Evolutionary conservation across 2,329 filamentous ascomycete species (phyloP).

Genomic region (Fusarium verticillioides): DNA sequence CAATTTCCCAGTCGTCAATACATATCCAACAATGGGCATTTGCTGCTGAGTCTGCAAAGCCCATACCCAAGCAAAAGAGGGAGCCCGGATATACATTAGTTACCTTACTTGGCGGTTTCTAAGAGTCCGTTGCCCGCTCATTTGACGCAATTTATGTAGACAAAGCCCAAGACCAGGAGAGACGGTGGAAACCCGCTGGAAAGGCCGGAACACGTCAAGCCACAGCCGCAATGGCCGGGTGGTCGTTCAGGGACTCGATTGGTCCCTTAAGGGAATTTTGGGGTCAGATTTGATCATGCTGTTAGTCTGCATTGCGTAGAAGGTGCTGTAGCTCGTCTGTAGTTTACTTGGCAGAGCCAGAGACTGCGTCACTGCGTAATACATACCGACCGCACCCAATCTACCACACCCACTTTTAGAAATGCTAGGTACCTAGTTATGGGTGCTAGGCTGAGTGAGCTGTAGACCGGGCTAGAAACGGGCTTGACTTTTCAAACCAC

Average conservation of each 20-base stretch:
- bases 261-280: slow-evolving; percentile 17
- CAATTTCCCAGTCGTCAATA: slow-evolving; percentile 15
- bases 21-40: neutral
- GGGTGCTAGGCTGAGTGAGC: slow-evolving; percentile 1
- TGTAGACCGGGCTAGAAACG: slow-evolving; percentile 19
- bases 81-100: neutral
- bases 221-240: slow-evolving; percentile 32
- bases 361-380: slow-evolving; percentile 33
- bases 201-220: slow-evolving; percentile 39
- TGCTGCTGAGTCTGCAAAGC: neutral
- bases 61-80: neutral
- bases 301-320: slow-evolving; percentile 18
- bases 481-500: slow-evolving; percentile 41
- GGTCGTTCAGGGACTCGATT: slow-evolving; percentile 17
- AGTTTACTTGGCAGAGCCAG: slow-evolving; percentile 32
- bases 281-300: slow-evolving; percentile 28
- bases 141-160: slow-evolving; percentile 17
- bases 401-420: slow-evolving; percentile 39
- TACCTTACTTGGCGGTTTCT: neutral
- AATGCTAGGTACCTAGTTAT: slow-evolving; percentile 20
- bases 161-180: neutral
- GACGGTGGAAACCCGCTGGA: slow-evolving; percentile 25
- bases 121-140: slow-evolving; percentile 1
- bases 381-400: slow-evolving; percentile 2
- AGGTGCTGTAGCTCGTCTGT: slow-evolving; percentile 4